Percentiles rank a stretch among this genome's conserved stretches.
These are phyloP conservation scores for Apiotrichum gracile DNA, from an alignment of 1,284 basidiomycete species.

Conservation along the genomic window DNA sequence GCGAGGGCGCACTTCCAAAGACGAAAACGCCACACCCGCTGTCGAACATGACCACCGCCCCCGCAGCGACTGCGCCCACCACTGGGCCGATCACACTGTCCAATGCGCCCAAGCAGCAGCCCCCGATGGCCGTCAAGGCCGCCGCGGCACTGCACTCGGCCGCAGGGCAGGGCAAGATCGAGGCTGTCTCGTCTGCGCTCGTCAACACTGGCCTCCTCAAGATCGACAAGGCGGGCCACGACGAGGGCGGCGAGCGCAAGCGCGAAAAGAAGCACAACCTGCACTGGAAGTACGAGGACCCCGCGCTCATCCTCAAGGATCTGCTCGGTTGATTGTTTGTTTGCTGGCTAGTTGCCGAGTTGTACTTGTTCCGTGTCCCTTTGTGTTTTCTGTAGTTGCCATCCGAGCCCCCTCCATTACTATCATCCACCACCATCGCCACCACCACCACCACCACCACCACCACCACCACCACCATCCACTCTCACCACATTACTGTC, in stretches of 20 bases:
- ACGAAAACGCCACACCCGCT: background rate
- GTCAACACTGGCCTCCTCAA: constrained; percentile 33
- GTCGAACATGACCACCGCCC: background rate
- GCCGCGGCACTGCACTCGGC: constrained; percentile 29
- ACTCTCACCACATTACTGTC: background rate
- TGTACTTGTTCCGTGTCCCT: no score
- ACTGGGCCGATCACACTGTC: background rate
- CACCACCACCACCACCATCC: background rate
- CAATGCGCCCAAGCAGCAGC: background rate
- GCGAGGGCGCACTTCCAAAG: background rate
- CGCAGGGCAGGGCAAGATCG: constrained; percentile 26
- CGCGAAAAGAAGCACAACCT: constrained; percentile 39
- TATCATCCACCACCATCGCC: background rate
- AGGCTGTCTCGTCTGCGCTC: constrained; percentile 20
- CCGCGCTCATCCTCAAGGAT: constrained; percentile 43
- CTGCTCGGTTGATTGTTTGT: constrained; percentile 30
- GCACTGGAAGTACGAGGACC: constrained; percentile 49
- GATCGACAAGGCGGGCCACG: constrained; percentile 35
- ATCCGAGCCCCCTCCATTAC: background rate
- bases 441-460: background rate
- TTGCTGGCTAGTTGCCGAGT: background rate
- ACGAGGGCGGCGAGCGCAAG: constrained; percentile 31
- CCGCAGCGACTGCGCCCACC: background rate
- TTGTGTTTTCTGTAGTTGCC: background rate
- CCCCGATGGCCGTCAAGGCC: constrained; percentile 22